Evolutionary conservation across 768 basidiomycete genomes (phyloP).

Genomic region (Trametes meyenii): DNA sequence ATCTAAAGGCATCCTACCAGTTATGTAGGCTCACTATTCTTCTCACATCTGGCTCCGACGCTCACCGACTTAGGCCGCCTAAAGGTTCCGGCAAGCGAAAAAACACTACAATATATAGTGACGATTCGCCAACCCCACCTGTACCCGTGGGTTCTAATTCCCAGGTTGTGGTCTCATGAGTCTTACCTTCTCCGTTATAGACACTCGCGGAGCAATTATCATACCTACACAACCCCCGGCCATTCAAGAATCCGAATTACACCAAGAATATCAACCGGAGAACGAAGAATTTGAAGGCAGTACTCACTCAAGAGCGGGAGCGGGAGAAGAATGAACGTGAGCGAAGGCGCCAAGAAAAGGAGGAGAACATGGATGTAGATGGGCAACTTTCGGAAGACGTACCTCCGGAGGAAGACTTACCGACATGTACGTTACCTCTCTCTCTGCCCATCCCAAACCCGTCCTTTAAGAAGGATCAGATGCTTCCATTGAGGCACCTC

Average conservation of each 20-base stretch:
- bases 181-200: conserved; percentile 37
- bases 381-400: conserved; percentile 35
- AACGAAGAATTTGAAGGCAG: conserved; percentile 79
- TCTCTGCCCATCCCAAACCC: neutral
- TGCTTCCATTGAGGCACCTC: conserved; percentile 82
- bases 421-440: conserved; percentile 58
- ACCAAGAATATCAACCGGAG: conserved; percentile 71
- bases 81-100: conserved; percentile 38
- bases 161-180: too few species aligned
- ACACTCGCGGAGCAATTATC: conserved; percentile 76
- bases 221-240: conserved; percentile 66
- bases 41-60: neutral
- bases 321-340: conserved; percentile 72
- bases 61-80: conserved; percentile 33
- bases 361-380: conserved; percentile 64
- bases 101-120: conserved; percentile 28
- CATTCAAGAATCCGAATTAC: conserved; percentile 78
- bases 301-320: conserved; percentile 79
- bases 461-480: conserved; percentile 43
- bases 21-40: neutral
- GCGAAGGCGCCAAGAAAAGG: conserved; percentile 50
- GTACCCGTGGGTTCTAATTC: conserved; percentile 30
- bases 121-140: conserved; percentile 37
- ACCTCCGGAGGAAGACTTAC: conserved; percentile 58
- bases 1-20: neutral